Percentiles rank a stretch among this genome's conserved stretches.
These are phyloP conservation scores for Colletotrichum phormii DNA, from an alignment of 2,329 filamentous ascomycete species.

Conservation along the genomic window DNA sequence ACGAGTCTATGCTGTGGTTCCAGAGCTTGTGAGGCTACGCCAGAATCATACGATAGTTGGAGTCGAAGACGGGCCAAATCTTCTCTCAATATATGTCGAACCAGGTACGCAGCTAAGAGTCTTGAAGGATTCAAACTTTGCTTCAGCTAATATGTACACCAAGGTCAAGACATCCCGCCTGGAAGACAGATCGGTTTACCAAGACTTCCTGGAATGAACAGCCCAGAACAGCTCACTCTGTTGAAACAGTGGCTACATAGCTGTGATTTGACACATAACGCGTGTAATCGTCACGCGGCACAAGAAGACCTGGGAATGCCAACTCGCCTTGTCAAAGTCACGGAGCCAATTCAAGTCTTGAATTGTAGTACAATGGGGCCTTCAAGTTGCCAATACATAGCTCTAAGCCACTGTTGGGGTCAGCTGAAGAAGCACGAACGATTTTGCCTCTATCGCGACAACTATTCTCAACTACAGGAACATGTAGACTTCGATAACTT, in stretches of 20 bases:
- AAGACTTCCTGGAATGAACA: neutral
- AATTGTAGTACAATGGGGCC: neutral
- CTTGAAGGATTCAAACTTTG: too few relatives aligned
- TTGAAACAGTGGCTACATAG: conserved; percentile 15
- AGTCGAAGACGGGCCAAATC: conserved; percentile 3
- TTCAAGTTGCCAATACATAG: neutral
- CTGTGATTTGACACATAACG: neutral
- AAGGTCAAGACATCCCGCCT: neutral
- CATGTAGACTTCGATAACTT: conserved; percentile 9
- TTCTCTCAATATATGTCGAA: conserved; percentile 16
- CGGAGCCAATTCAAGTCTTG: neutral
- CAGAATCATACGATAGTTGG: neutral
- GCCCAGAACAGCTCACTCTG: conserved; percentile 3
- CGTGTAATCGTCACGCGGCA: neutral
- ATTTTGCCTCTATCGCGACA: neutral
- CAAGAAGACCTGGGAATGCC: neutral
- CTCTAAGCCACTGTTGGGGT: conserved; percentile 42
- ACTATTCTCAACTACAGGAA: neutral
- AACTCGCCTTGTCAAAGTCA: conserved; percentile 15
- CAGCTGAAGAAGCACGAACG: neutral
- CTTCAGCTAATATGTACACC: neutral
- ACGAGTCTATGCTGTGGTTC: neutral
- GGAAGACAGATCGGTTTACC: conserved; percentile 1
- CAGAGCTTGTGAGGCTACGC: neutral
- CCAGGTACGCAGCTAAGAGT: conserved; percentile 10